Evolutionary conservation across 2,329 filamentous ascomycete species (phyloP).

Genomic region (Reticulascus tulasneorum): DNA sequence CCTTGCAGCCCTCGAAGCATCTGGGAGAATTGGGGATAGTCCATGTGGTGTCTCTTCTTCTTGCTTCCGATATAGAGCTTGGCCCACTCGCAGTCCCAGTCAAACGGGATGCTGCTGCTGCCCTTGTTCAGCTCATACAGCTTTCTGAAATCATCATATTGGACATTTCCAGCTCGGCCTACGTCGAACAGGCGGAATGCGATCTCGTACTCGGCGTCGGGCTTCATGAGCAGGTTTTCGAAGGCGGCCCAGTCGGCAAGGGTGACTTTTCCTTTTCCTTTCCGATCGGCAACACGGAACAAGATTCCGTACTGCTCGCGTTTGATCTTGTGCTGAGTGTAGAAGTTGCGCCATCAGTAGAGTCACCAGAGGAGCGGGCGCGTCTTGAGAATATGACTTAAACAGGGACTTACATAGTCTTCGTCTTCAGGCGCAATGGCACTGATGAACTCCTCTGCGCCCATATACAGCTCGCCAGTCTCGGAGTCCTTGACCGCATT

Average conservation of each 20-base stretch:
- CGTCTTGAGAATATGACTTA: background rate
- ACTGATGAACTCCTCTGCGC: slow-evolving; percentile 80
- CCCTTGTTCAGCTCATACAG: slow-evolving; percentile 87
- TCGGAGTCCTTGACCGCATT: slow-evolving; percentile 72
- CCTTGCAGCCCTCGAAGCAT: slow-evolving; percentile 96
- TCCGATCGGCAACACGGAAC: slow-evolving; percentile 84
- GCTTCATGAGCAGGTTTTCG: slow-evolving; percentile 88
- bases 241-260: slow-evolving; percentile 89
- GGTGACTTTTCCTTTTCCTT: slow-evolving; percentile 66
- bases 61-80: slow-evolving; percentile 87
- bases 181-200: slow-evolving; percentile 95
- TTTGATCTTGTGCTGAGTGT: slow-evolving; percentile 89
- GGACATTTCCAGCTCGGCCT: slow-evolving; percentile 77
- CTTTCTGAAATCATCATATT: slow-evolving; percentile 82
- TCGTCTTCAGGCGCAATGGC: slow-evolving; percentile 82
- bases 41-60: slow-evolving; percentile 84
- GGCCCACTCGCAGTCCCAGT: slow-evolving; percentile 97
- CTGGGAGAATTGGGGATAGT: slow-evolving; percentile 95
- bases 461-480: slow-evolving; percentile 75
- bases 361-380: background rate
- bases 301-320: slow-evolving; percentile 93
- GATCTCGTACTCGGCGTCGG: slow-evolving; percentile 98
- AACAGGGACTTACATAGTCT: slow-evolving; percentile 72
- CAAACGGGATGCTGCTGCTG: slow-evolving; percentile 81
- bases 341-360: slow-evolving; percentile 1